Percentiles rank a stretch among this genome's conserved stretches.
Conservation (phyloP, 768 basidiomycete species). For the Lactarius hatsudake region DNA sequence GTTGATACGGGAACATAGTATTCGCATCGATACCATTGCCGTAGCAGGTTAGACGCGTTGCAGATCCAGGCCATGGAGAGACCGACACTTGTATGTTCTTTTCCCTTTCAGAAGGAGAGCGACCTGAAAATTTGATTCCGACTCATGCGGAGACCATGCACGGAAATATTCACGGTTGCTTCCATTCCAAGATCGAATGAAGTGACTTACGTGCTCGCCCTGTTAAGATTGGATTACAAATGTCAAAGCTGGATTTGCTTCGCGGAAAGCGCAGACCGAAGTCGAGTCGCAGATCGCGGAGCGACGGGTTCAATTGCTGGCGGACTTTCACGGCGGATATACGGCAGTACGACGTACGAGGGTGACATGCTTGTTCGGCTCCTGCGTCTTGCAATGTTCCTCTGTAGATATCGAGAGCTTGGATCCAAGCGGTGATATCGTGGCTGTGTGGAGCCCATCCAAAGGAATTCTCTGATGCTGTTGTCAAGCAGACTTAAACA, state of each 20-base stretch:
- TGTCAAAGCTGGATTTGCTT: neutral
- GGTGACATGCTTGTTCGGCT: neutral
- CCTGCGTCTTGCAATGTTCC: neutral
- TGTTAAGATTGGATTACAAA: neutral
- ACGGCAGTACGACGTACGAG: no score
- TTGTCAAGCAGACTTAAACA: neutral
- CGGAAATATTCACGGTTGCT: neutral
- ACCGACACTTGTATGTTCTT: no score
- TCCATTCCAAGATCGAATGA: neutral
- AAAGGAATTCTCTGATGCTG: neutral
- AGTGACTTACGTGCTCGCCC: neutral
- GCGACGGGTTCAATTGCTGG: neutral
- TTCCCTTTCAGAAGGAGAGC: no score
- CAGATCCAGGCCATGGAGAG: neutral
- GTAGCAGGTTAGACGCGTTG: no score
- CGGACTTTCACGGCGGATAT: neutral
- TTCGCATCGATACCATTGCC: no score
- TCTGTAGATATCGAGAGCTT: neutral
- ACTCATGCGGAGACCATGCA: no score
- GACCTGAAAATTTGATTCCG: neutral
- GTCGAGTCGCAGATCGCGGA: neutral
- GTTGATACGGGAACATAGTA: no score
- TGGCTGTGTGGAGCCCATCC: neutral
- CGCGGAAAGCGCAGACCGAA: neutral
- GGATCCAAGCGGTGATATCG: neutral